Evolutionary conservation across 306 rosid species (phyloP).

Genomic region (Dryas drummondii): DNA sequence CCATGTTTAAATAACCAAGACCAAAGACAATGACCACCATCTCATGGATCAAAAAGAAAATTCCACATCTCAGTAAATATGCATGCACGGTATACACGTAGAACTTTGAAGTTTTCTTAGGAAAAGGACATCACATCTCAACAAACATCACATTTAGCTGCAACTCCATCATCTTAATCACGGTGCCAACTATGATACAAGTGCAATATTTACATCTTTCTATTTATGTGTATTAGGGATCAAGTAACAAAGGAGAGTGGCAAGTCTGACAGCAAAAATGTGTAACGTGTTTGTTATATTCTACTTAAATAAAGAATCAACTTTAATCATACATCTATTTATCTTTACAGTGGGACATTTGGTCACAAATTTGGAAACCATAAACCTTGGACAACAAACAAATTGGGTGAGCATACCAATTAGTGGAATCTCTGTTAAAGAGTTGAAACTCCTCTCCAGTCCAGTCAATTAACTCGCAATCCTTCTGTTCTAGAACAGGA

Average conservation of each 20-base stretch:
- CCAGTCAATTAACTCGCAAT: slow-evolving; percentile 1
- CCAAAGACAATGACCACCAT: neutral
- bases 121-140: neutral
- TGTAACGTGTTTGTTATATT: neutral
- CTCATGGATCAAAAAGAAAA: neutral
- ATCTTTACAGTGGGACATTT: slow-evolving; percentile 40
- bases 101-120: neutral
- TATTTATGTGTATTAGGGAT: neutral
- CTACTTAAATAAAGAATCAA: slow-evolving; percentile 32
- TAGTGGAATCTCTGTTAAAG: slow-evolving; percentile 31
- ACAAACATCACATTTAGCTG: neutral
- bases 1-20: neutral
- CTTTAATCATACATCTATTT: slow-evolving; percentile 31
- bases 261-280: slow-evolving; percentile 9
- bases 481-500: slow-evolving; percentile 17
- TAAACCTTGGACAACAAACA: slow-evolving; percentile 30
- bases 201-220: neutral
- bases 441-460: slow-evolving; percentile 19
- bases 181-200: slow-evolving; percentile 1
- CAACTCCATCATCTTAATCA: neutral
- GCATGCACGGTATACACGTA: neutral
- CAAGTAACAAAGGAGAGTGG: neutral
- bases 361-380: slow-evolving; percentile 22
- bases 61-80: neutral
- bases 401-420: slow-evolving; percentile 20